Conservation (phyloP, 1,284 basidiomycete species). For the Malassezia sympodialis region DNA sequence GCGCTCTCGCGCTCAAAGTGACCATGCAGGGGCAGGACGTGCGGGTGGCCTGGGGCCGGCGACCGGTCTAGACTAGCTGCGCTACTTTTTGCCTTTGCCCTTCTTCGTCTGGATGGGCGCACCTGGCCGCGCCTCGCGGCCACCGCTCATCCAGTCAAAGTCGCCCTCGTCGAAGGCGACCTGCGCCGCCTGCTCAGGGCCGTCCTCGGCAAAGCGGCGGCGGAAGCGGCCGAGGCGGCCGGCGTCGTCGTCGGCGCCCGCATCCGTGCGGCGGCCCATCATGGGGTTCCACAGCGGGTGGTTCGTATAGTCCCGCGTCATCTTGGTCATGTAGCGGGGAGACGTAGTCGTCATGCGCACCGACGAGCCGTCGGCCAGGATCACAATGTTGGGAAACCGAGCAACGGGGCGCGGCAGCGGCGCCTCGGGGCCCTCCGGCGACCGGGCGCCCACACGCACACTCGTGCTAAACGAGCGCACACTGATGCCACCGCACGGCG, state of each 20-base stretch:
- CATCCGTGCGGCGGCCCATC: slow-evolving; percentile 27
- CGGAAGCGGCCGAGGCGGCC: slow-evolving; percentile 43
- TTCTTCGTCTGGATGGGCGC: slow-evolving; percentile 29
- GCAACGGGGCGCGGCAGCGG: slow-evolving; percentile 39
- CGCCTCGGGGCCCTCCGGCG: neutral
- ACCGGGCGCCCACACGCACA: slow-evolving; percentile 16
- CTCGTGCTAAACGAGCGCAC: slow-evolving; percentile 3
- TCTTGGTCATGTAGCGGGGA: slow-evolving; percentile 27
- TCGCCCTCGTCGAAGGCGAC: slow-evolving; percentile 38
- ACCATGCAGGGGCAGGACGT: slow-evolving; percentile 69
- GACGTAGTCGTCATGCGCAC: slow-evolving; percentile 42
- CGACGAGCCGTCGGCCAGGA: slow-evolving; percentile 45
- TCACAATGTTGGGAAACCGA: slow-evolving; percentile 31
- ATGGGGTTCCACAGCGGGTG: slow-evolving; percentile 46
- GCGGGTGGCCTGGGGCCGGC: slow-evolving; percentile 68
- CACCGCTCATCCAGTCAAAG: slow-evolving; percentile 46
- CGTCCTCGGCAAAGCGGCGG: slow-evolving; percentile 33
- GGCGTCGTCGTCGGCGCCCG: slow-evolving; percentile 36
- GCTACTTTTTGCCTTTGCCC: slow-evolving; percentile 34
- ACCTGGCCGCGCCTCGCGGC: slow-evolving; percentile 37
- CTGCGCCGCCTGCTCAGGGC: slow-evolving; percentile 15
- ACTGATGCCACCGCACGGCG: neutral
- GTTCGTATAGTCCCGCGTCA: slow-evolving; percentile 43
- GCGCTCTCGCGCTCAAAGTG: slow-evolving; percentile 74
- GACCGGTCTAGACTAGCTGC: neutral